Percentiles rank a stretch among this genome's conserved stretches.
phyloP scores from a whole-genome alignment of 805 yeast genomes.

The Ogataea kodamae region DNA sequence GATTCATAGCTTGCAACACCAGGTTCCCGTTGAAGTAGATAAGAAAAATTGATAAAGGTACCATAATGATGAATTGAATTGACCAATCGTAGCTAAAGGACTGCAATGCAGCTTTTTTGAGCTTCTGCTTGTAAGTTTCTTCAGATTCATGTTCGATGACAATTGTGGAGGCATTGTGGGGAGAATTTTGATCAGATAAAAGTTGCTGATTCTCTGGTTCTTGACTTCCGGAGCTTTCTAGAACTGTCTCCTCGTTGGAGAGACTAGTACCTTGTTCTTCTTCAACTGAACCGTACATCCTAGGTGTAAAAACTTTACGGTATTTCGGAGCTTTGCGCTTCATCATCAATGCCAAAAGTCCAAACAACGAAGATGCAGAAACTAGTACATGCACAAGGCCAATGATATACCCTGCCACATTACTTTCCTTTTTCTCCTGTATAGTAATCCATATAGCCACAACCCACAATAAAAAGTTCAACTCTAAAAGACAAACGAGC shows the following conservation, averaged over 20 bases:
- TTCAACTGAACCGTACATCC: slow-evolving; percentile 21
- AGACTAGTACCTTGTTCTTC: slow-evolving; percentile 14
- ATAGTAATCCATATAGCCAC: slow-evolving; percentile 49
- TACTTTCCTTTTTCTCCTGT: slow-evolving; percentile 43
- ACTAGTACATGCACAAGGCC: slow-evolving; percentile 45
- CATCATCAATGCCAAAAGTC: slow-evolving; percentile 47
- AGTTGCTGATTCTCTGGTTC: slow-evolving; percentile 25
- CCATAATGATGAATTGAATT: slow-evolving; percentile 62
- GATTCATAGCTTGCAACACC: slow-evolving; percentile 60
- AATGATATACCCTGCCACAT: slow-evolving; percentile 51
- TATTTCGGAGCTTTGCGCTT: slow-evolving; percentile 24
- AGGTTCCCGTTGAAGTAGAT: slow-evolving; percentile 54
- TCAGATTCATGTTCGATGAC: slow-evolving; percentile 29
- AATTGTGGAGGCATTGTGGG: slow-evolving; percentile 13
- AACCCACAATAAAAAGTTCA: slow-evolving; percentile 56
- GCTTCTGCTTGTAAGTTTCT: slow-evolving; percentile 24
- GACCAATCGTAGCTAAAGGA: slow-evolving; percentile 77
- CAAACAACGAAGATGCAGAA: slow-evolving; percentile 47
- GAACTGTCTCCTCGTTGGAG: slow-evolving; percentile 4
- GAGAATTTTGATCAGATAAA: slow-evolving; percentile 10
- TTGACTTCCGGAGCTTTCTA: slow-evolving; percentile 3
- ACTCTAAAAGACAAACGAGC: slow-evolving; percentile 51
- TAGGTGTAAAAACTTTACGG: slow-evolving; percentile 17
- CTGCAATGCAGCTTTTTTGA: slow-evolving; percentile 33
- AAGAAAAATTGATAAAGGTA: slow-evolving; percentile 59